Percentiles rank a stretch among this genome's conserved stretches.
Conservation (phyloP, 352 stramenopile species). For the Blastocystis hominis region DNA sequence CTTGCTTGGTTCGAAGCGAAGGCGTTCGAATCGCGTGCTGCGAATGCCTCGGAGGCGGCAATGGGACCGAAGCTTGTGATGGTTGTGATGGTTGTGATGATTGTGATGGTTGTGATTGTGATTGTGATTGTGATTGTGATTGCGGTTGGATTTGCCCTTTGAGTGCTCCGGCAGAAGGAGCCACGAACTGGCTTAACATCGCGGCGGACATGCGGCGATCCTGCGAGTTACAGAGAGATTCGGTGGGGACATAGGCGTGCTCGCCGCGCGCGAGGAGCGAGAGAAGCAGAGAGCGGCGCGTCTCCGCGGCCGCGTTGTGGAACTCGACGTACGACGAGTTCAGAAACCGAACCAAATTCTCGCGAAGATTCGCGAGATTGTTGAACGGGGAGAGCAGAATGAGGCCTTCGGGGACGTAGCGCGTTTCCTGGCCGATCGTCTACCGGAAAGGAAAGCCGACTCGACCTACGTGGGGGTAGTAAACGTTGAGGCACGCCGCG, state of each 20-base stretch:
- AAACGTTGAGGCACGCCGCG: constrained; percentile 8
- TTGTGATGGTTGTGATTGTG: no score
- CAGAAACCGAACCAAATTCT: neutral
- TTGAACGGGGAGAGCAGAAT: constrained; percentile 49
- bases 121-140: neutral
- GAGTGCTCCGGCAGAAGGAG: neutral
- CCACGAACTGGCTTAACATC: neutral
- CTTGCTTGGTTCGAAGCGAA: neutral
- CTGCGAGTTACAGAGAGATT: neutral
- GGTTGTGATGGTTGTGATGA: no score
- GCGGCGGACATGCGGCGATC: neutral
- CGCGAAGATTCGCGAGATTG: neutral
- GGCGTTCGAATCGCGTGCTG: no score
- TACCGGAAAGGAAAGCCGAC: neutral
- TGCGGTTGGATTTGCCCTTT: neutral
- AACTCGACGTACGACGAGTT: neutral
- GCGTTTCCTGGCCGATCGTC: neutral
- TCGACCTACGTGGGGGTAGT: neutral
- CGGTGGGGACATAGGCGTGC: neutral
- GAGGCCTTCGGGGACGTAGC: constrained; percentile 35
- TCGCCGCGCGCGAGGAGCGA: neutral
- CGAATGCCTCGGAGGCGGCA: no score
- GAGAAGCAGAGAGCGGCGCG: neutral
- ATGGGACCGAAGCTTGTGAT: no score
- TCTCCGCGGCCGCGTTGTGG: neutral